Base-by-base conservation (phyloP, 257 asterid genomes). In the Salvia hispanica region DNA sequence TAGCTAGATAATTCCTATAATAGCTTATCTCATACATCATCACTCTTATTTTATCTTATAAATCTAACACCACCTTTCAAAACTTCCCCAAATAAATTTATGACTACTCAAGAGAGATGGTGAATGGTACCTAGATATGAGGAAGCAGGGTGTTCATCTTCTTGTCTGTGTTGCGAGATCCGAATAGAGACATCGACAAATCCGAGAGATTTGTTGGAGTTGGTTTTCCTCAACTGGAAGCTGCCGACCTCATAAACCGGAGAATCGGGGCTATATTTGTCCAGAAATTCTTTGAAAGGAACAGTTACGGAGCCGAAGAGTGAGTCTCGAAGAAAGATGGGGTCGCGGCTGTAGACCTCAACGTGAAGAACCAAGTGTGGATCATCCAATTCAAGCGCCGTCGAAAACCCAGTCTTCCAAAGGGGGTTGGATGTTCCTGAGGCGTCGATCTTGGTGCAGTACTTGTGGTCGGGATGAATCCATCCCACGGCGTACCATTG, bases 401-500 rank as follows among this genome's bases (percentile, higher is more conserved):
- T 25, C 0, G 96, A 83, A 31, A 89, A 89, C 53, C 81, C 84
- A 18, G 95, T 92, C 71, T 78, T 84, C 98, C 96, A 92, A 66
- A 76, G 78, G 8, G 95, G 96, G 62, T 89, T 89, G 28, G 74
- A 80, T 51, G 83, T 87, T 3, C 89, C 95, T 5, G 98, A 87
- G 60, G 91, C 59, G 72, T 89, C 96, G 47, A 92, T 83, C 57
- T 73, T 83, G 65, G 96, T 83, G 83, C 98, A 92, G 60, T 89
- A 89, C 73, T 92, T 85, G 70, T 79, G 78, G 42, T 76, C 76
- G 3, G 93, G 82, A 72, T 84, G 85, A 58, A 89, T 75, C 96
- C 96, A 89, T 40, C 92, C 96, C 48, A 92, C 96, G 4, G 92
- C 92, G 67, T 45, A 89, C 96, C 96, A 89, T 45, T 92, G 96